Evolutionary conservation across 73 alveolate genomes (phyloP).

Genomic region (Paramecium bursaria): DNA sequence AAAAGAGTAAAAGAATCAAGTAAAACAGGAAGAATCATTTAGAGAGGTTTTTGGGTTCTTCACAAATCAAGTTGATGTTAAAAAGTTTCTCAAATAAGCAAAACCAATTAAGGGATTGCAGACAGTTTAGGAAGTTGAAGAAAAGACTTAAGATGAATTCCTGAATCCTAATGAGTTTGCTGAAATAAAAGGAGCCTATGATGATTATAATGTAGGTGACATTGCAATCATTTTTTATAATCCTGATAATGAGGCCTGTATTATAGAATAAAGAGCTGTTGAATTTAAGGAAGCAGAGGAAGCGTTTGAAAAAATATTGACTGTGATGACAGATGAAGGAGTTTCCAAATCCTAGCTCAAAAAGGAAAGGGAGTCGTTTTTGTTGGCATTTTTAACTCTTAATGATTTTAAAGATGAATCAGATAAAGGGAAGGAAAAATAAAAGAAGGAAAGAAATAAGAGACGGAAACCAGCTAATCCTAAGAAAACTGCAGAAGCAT

Average conservation of each 20-base stretch:
- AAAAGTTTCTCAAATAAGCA: background rate
- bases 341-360: slow-evolving; percentile 23
- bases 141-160: slow-evolving; percentile 17
- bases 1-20: background rate
- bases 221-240: slow-evolving; percentile 5
- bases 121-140: slow-evolving; percentile 15
- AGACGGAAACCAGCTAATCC: background rate
- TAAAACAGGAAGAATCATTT: background rate
- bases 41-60: slow-evolving; percentile 32
- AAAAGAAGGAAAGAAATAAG: background rate
- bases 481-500: background rate
- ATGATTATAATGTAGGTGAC: slow-evolving; percentile 50
- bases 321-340: slow-evolving; percentile 52
- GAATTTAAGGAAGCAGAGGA: slow-evolving; percentile 43
- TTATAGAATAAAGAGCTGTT: slow-evolving; percentile 3
- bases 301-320: slow-evolving; percentile 11
- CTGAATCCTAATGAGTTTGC: slow-evolving; percentile 42
- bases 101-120: background rate
- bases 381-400: slow-evolving; percentile 31
- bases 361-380: slow-evolving; percentile 36
- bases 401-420: slow-evolving; percentile 2
- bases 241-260: slow-evolving; percentile 17
- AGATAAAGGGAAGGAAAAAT: slow-evolving; percentile 4
- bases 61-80: slow-evolving; percentile 37
- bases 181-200: slow-evolving; percentile 40